A percentile compares a stretch with the other conserved stretches of the same genome.
Conservation (phyloP, 345 rosid species). For the Linum trigynum region DNA sequence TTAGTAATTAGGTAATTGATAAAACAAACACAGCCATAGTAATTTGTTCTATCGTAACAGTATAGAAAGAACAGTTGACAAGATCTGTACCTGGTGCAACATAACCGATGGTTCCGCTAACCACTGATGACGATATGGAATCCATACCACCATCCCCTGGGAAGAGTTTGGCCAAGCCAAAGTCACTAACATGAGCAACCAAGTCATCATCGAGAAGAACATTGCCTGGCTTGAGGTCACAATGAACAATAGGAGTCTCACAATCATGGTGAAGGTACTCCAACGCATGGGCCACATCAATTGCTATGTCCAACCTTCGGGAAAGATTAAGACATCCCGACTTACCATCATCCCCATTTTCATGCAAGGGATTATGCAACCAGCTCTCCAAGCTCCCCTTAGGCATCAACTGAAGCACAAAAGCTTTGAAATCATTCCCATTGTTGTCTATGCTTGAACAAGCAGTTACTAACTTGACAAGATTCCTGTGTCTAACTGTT, state of each 20-base stretch:
- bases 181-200: slow-evolving; percentile 7
- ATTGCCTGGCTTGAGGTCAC: slow-evolving; percentile 20
- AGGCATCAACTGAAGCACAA: background rate
- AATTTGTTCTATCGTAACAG: too few species aligned
- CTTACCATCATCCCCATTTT: background rate
- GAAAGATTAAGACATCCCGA: background rate
- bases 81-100: slow-evolving; percentile 20
- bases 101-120: slow-evolving; percentile 13
- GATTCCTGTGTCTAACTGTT: background rate
- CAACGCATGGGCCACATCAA: slow-evolving; percentile 12
- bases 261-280: slow-evolving; percentile 20
- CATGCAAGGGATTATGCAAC: background rate
- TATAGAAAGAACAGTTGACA: too few species aligned
- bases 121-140: background rate
- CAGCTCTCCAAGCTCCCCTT: background rate
- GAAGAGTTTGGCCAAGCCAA: slow-evolving; percentile 1
- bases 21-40: too few species aligned
- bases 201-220: slow-evolving; percentile 9
- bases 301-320: background rate
- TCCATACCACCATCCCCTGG: background rate
- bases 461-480: background rate
- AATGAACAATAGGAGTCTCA: slow-evolving; percentile 10
- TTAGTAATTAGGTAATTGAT: too few species aligned
- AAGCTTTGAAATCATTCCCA: background rate
- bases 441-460: background rate